phyloP scores from a whole-genome alignment of 208 protist species.

The Herpetomonas samuelpessoai region DNA sequence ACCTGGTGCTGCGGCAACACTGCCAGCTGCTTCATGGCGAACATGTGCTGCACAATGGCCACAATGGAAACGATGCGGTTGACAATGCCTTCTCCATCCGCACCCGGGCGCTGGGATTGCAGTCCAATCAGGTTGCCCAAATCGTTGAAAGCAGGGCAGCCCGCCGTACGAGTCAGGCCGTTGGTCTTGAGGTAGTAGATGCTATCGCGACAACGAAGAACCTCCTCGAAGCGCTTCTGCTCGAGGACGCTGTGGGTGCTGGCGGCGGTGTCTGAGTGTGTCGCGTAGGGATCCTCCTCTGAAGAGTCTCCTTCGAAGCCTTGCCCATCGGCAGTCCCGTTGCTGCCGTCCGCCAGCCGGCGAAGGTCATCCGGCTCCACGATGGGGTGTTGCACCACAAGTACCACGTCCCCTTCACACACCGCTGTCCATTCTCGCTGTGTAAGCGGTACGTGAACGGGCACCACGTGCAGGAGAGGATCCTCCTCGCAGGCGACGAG shows the following conservation, averaged over 20 bases:
- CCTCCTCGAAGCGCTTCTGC: constrained; percentile 88
- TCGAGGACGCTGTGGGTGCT: constrained; percentile 24
- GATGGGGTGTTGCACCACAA: constrained; percentile 88
- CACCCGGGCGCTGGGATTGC: constrained; percentile 68
- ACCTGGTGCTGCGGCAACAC: constrained; percentile 49
- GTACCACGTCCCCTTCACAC: constrained; percentile 72
- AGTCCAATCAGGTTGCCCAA: constrained; percentile 77
- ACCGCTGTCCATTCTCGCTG: constrained; percentile 73
- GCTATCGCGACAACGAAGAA: constrained; percentile 67
- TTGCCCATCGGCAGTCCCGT: no score
- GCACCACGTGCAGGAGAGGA: constrained; percentile 67
- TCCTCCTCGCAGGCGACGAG: constrained; percentile 78
- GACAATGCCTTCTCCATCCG: constrained; percentile 66
- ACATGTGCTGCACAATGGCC: constrained; percentile 89
- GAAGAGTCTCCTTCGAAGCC: no score
- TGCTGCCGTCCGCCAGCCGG: neutral
- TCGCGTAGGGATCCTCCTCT: no score
- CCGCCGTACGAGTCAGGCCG: constrained; percentile 55
- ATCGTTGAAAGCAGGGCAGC: constrained; percentile 90
- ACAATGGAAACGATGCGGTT: constrained; percentile 77
- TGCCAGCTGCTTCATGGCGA: constrained; percentile 78
- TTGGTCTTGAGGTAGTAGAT: constrained; percentile 76
- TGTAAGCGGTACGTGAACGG: constrained; percentile 69
- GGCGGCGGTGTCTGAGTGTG: neutral
- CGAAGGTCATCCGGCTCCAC: constrained; percentile 9